Base-by-base conservation (phyloP, 1,284 basidiomycete species). In the Porodaedalea pini region DNA sequence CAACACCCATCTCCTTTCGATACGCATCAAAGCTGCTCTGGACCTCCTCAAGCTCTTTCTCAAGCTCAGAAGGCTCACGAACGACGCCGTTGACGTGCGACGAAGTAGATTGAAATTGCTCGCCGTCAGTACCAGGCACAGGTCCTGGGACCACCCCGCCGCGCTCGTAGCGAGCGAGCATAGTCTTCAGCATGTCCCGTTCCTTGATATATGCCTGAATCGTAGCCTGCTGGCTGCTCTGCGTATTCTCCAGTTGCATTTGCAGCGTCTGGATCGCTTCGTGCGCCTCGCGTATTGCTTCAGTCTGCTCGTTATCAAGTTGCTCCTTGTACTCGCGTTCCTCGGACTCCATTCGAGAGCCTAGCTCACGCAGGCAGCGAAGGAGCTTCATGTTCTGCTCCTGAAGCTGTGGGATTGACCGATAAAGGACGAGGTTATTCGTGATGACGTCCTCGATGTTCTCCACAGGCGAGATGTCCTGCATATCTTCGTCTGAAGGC, bases 311-410 rank as follows among this genome's bases (percentile, higher is more conserved):
- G 59, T 78, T 78, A 65, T 84, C 83, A 68, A 82, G 79, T 4
- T 75, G 73, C 45, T 80, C 84, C 43, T 79, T 77, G 62, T 88
- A 85, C 31, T 86, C 84, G 61, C 77, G 77, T 70, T 93, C 90
- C 62, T 88, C 86, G 1, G 75, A 75, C 69, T 94, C 91, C 76
- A 94, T 81, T 74, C 88, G 88, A 36, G 78, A 73, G 6, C 86
- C 89, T 31, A 94, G 76, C 60, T 92, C 89, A 21, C 95, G 81
- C 6, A 90, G 86, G 60, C 97, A 85, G 67, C 82, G 86, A 31
- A 99, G 76, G 7, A 98, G 75, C 64, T 90, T 89, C 71, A 90
- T 86, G 70, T 99, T 99, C 74, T 97, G 94, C 50, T 87, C 82
- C 66, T 97, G 93, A 27, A 99, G 75, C 19, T 82, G 79, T 10